phyloP scores from a whole-genome alignment of 208 protist species.

The Strigomonas culicis region DNA sequence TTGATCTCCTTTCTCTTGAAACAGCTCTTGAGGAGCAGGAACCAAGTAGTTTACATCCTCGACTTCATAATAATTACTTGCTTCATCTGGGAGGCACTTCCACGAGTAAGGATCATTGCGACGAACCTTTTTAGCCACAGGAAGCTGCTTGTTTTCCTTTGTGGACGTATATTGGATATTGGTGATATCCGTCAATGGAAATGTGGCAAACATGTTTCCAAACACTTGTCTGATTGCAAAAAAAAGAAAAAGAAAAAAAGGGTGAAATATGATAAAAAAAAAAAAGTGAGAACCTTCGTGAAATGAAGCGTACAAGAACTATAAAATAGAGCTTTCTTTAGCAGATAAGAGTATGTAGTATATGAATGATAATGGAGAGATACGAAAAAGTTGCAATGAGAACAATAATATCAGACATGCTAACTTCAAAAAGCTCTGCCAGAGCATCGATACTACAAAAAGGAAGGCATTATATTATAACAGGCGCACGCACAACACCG shows the following conservation, averaged over 20 bases:
- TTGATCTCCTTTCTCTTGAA: conserved; percentile 36
- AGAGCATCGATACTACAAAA: too few species aligned
- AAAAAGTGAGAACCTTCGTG: too few species aligned
- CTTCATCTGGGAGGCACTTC: conserved; percentile 40
- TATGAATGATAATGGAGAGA: too few species aligned
- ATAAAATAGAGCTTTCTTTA: too few species aligned
- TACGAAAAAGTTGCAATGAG: too few species aligned
- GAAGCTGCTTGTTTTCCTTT: conserved; percentile 4
- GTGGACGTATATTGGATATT: conserved; percentile 37
- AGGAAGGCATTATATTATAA: too few species aligned
- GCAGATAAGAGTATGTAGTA: too few species aligned
- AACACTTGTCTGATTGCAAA: conserved; percentile 1
- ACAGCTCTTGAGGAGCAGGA: conserved; percentile 23
- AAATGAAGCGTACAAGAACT: too few species aligned
- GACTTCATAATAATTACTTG: neutral
- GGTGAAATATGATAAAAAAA: conserved; percentile 18
- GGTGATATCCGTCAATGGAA: conserved; percentile 68
- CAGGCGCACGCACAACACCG: too few species aligned
- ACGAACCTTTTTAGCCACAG: conserved; percentile 10
- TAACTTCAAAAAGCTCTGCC: too few species aligned
- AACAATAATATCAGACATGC: too few species aligned
- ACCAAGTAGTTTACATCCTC: neutral
- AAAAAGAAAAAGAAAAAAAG: conserved; percentile 15
- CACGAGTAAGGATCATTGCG: conserved; percentile 73
- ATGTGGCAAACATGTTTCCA: conserved; percentile 23